Evolutionary conservation across 2,329 filamentous ascomycete genomes (phyloP).

Genomic region (Cryphonectria parasitica): DNA sequence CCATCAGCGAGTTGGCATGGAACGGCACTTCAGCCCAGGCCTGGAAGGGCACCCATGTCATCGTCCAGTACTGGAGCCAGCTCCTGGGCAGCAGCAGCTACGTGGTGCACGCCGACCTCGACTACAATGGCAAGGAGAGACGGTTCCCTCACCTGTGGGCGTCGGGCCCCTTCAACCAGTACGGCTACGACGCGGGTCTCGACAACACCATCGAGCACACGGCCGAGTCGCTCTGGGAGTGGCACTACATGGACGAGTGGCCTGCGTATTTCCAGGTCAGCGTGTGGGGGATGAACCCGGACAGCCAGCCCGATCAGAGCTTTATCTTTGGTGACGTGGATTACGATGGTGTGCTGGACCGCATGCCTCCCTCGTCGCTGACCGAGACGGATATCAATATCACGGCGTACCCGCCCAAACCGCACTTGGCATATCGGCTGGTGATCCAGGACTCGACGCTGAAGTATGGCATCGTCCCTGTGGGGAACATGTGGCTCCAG

Average conservation of each 20-base stretch:
- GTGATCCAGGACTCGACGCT: conserved; percentile 58
- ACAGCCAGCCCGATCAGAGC: conserved; percentile 62
- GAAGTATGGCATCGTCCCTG: conserved; percentile 55
- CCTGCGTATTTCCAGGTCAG: conserved; percentile 63
- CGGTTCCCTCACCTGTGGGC: conserved; percentile 65
- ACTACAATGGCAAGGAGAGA: conserved; percentile 43
- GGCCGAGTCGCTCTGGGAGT: conserved; percentile 56
- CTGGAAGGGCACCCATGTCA: conserved; percentile 66
- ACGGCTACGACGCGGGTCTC: conserved; percentile 63
- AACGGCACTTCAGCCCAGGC: conserved; percentile 56
- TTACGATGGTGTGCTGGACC: conserved; percentile 62
- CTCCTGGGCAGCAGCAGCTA: conserved; percentile 63
- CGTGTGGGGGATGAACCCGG: conserved; percentile 67
- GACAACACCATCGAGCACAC: conserved; percentile 53
- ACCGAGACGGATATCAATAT: conserved; percentile 60
- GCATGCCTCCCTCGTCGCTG: conserved; percentile 61
- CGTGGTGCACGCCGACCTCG: conserved; percentile 61
- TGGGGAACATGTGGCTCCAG: conserved; percentile 57
- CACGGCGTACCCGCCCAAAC: conserved; percentile 54
- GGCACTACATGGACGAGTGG: conserved; percentile 65
- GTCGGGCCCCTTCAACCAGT: conserved; percentile 64
- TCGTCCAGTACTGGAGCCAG: conserved; percentile 64
- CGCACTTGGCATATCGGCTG: conserved; percentile 58
- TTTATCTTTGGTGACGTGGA: conserved; percentile 64
- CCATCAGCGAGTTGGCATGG: conserved; percentile 57